These are phyloP conservation scores for Ophiostoma quercus DNA, from an alignment of 2,329 filamentous ascomycete genomes.

Conservation along the genomic window DNA sequence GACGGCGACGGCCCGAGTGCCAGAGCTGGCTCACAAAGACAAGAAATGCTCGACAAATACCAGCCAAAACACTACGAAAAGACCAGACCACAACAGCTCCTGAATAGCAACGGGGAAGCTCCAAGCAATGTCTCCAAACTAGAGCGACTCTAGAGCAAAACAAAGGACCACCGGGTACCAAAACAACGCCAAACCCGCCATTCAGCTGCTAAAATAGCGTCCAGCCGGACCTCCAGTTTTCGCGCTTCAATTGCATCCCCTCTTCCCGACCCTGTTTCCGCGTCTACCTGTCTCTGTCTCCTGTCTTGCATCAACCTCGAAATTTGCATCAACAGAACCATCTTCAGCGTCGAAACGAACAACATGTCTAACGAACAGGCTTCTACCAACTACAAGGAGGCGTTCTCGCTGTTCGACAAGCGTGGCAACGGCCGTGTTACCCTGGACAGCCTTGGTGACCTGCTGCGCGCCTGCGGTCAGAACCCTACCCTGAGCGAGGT, in stretches of 20 bases:
- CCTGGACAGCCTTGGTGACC: conserved; percentile 80
- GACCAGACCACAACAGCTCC: neutral
- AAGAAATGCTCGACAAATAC: neutral
- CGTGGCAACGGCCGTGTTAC: conserved; percentile 90
- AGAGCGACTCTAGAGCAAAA: conserved; percentile 4
- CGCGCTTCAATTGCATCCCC: neutral
- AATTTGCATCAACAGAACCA: neutral
- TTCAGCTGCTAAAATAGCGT: conserved; percentile 11
- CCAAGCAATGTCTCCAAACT: neutral
- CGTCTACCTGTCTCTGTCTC: neutral
- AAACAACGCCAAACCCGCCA: conserved; percentile 12
- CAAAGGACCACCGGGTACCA: conserved; percentile 14
- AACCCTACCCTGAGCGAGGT: conserved; percentile 96
- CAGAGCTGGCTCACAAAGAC: neutral
- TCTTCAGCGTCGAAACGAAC: neutral
- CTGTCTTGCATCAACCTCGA: neutral
- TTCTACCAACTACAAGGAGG: conserved; percentile 99
- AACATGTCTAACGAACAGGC: conserved; percentile 57
- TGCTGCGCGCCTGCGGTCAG: conserved; percentile 93
- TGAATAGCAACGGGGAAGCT: neutral
- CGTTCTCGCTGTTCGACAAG: conserved; percentile 99
- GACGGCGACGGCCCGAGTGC: neutral
- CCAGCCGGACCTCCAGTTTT: neutral
- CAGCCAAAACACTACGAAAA: no score
- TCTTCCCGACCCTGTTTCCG: neutral